Evolutionary conservation across 2,329 filamentous ascomycete species (phyloP).

Genomic region (Claviceps arundinis): DNA sequence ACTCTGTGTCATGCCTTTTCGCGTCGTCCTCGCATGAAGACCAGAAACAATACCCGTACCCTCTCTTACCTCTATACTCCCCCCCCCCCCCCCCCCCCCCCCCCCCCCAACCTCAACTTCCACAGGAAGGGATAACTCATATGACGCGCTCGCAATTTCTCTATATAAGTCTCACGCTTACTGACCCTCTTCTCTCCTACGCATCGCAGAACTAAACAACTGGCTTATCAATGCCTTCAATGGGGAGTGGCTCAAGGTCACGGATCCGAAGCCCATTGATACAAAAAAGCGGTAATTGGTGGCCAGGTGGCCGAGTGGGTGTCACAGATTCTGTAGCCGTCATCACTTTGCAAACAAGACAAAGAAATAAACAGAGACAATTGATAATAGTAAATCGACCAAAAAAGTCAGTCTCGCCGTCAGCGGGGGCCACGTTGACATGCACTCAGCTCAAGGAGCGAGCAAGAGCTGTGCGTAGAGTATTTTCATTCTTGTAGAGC

Average conservation of each 20-base stretch:
- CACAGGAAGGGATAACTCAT: too few relatives aligned
- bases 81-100: too few relatives aligned
- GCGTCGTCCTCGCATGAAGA: too few relatives aligned
- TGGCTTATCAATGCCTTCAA: conserved; percentile 98
- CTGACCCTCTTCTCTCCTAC: neutral
- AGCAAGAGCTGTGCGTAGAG: neutral
- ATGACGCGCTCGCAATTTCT: too few relatives aligned
- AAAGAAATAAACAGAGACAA: neutral
- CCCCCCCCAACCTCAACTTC: too few relatives aligned
- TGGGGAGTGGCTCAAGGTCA: conserved; percentile 69
- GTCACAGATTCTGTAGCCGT: neutral
- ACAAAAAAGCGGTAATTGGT: conserved; percentile 8
- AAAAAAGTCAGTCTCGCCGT: too few relatives aligned
- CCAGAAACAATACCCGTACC: too few relatives aligned
- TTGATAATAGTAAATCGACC: too few relatives aligned
- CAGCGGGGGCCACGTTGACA: neutral
- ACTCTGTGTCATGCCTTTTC: too few relatives aligned
- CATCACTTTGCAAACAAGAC: neutral
- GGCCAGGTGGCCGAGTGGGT: neutral
- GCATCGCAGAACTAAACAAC: conserved; percentile 53
- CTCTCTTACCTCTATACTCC: too few relatives aligned
- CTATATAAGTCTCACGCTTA: too few relatives aligned
- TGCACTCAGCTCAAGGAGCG: neutral
- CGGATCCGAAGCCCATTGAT: conserved; percentile 33
- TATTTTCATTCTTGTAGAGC: neutral